Conservation (phyloP, 2,329 filamentous ascomycete genomes). For the Fulvia fulva region DNA sequence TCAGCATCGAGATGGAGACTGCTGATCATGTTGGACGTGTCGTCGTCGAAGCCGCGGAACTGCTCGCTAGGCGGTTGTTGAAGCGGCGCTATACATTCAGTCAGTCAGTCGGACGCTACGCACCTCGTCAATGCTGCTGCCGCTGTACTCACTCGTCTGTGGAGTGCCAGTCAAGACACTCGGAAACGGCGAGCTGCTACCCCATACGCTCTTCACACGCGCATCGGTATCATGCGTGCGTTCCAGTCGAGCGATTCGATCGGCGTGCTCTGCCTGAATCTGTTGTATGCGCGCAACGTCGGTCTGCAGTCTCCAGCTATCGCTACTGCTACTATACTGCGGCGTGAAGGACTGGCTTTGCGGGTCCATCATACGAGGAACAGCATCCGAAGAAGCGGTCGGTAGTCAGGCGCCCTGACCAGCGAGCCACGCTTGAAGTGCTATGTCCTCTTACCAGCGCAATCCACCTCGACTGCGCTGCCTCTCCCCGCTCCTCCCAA, state of each 20-base stretch:
- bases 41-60: slow-evolving; percentile 87
- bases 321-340: slow-evolving; percentile 43
- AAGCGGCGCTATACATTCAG: slow-evolving; percentile 59
- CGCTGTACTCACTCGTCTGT: slow-evolving; percentile 67
- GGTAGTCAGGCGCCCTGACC: slow-evolving; percentile 11
- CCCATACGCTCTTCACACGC: slow-evolving; percentile 80
- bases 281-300: slow-evolving; percentile 60
- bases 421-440: background rate
- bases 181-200: slow-evolving; percentile 80
- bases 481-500: slow-evolving; percentile 12
- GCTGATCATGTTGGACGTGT: slow-evolving; percentile 72
- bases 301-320: slow-evolving; percentile 61
- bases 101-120: slow-evolving; percentile 7
- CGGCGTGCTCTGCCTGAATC: slow-evolving; percentile 57
- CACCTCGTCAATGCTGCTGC: background rate
- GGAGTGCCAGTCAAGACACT: slow-evolving; percentile 75
- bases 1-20: slow-evolving; percentile 82
- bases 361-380: slow-evolving; percentile 52
- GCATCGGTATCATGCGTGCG: slow-evolving; percentile 60
- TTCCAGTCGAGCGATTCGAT: slow-evolving; percentile 59
- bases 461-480: background rate
- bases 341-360: slow-evolving; percentile 60
- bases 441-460: background rate
- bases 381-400: slow-evolving; percentile 21
- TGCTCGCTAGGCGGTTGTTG: slow-evolving; percentile 77